A percentile compares a stretch with the other conserved stretches of the same genome.
phyloP scores from a whole-genome alignment of 805 yeast genomes.

The Blastobotrys peoriensis region DNA sequence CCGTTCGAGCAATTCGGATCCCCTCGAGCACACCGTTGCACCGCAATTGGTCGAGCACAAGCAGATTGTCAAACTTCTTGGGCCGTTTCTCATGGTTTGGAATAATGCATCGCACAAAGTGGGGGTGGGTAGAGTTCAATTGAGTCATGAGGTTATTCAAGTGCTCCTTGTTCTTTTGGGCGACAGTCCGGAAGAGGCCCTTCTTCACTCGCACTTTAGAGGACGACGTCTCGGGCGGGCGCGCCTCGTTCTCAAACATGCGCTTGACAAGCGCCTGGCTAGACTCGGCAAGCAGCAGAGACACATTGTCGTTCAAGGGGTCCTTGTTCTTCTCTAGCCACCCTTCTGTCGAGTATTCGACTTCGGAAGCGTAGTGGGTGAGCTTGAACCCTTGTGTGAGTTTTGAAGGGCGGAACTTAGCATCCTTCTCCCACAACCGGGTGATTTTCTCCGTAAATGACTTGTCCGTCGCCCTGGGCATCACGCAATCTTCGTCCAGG shows the following conservation, averaged over 20 bases:
- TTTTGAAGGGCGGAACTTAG: slow-evolving; percentile 67
- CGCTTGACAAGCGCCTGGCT: slow-evolving; percentile 47
- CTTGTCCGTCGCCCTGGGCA: slow-evolving; percentile 82
- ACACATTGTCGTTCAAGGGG: slow-evolving; percentile 74
- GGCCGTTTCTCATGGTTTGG: slow-evolving; percentile 79
- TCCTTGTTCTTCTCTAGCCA: slow-evolving; percentile 95
- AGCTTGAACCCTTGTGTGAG: slow-evolving; percentile 72
- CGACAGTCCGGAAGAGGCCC: slow-evolving; percentile 66
- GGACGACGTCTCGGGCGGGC: slow-evolving; percentile 21
- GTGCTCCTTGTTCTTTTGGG: slow-evolving; percentile 85
- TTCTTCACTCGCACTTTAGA: slow-evolving; percentile 26
- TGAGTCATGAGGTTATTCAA: slow-evolving; percentile 64
- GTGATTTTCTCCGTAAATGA: slow-evolving; percentile 78
- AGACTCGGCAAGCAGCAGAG: slow-evolving; percentile 55
- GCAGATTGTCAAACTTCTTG: slow-evolving; percentile 58
- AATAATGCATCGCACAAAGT: slow-evolving; percentile 90
- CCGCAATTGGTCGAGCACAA: slow-evolving; percentile 82
- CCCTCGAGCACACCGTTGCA: slow-evolving; percentile 99
- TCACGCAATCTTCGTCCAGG: slow-evolving; percentile 90
- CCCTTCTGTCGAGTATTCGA: slow-evolving; percentile 85
- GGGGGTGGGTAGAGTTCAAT: slow-evolving; percentile 79
- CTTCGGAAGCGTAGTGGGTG: slow-evolving; percentile 93
- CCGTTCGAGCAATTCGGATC: slow-evolving; percentile 92
- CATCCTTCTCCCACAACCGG: slow-evolving; percentile 49
- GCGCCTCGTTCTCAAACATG: slow-evolving; percentile 42